phyloP scores from a whole-genome alignment of 257 asterid species.

The Petunia secreta region DNA sequence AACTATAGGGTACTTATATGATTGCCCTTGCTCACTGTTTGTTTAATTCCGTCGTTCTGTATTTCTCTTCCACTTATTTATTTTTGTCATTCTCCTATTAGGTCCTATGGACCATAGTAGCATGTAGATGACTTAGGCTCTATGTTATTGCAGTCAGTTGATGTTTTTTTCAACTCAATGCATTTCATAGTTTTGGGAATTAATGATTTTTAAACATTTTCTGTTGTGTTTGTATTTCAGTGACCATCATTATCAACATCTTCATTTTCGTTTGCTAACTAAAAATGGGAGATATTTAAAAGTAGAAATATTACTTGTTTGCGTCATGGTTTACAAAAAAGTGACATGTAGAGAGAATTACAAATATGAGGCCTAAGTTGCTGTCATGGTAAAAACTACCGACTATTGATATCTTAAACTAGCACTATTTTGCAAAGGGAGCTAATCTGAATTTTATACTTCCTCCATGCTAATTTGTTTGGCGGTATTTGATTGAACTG shows the following conservation, averaged over 20 bases:
- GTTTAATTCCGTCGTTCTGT: not conserved
- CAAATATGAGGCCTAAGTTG: not conserved
- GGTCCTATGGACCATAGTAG: not conserved
- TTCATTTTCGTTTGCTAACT: not conserved
- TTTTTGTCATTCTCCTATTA: slow-evolving; percentile 7
- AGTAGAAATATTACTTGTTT: not conserved
- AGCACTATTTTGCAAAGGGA: too few species aligned
- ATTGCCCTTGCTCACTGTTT: not conserved
- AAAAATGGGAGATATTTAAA: not conserved
- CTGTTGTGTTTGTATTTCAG: not conserved
- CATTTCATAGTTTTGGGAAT: not conserved
- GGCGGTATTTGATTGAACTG: not conserved
- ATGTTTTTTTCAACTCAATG: not conserved
- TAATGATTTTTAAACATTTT: not conserved
- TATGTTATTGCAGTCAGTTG: not conserved
- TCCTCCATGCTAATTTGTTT: not conserved
- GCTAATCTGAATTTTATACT: not conserved
- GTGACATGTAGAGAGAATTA: not conserved
- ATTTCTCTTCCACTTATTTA: not conserved
- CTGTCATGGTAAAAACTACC: not conserved
- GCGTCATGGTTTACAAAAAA: slow-evolving; percentile 8
- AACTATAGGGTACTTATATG: not conserved
- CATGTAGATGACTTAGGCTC: not conserved
- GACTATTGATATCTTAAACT: slow-evolving; percentile 8
- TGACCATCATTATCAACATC: slow-evolving; percentile 21